Evolutionary conservation across 2,329 filamentous ascomycete species (phyloP).

Genomic region (Colletotrichum karsti): DNA sequence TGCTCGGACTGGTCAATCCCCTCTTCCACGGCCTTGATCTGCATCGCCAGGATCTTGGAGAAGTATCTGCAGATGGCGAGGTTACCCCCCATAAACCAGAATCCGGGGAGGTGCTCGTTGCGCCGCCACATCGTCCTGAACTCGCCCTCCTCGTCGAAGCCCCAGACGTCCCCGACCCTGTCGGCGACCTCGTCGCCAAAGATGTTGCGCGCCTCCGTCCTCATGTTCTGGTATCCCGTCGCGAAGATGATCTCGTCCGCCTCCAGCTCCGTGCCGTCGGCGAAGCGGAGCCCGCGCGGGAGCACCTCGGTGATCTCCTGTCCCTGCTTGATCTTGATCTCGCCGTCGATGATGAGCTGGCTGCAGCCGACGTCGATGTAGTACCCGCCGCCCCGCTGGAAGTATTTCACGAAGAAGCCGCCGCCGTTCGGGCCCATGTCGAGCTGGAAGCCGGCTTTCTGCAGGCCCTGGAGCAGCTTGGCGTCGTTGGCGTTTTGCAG

Average conservation of each 20-base stretch:
- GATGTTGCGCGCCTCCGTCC: constrained; percentile 54
- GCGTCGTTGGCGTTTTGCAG: constrained; percentile 46
- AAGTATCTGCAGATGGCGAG: constrained; percentile 43
- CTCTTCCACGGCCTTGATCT: constrained; percentile 30
- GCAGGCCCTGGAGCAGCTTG: constrained; percentile 52
- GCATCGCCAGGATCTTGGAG: constrained; percentile 43
- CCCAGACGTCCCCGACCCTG: constrained; percentile 54
- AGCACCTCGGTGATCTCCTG: constrained; percentile 63
- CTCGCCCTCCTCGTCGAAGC: constrained; percentile 57
- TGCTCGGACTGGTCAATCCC: constrained; percentile 8
- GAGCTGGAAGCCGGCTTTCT: constrained; percentile 66
- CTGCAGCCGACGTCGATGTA: constrained; percentile 37
- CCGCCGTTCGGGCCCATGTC: constrained; percentile 62
- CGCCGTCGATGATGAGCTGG: constrained; percentile 39
- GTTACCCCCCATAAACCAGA: constrained; percentile 48
- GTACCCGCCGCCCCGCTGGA: constrained; percentile 42
- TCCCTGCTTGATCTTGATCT: constrained; percentile 52
- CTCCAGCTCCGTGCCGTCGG: constrained; percentile 41
- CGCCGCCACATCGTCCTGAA: constrained; percentile 42
- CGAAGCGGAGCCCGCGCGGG: constrained; percentile 53
- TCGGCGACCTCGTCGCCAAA: constrained; percentile 59
- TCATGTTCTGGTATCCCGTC: constrained; percentile 62
- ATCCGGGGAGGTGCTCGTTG: constrained; percentile 41
- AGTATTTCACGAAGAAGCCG: constrained; percentile 52
- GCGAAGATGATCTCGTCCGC: constrained; percentile 54